Percentiles rank a stretch among this genome's conserved stretches.
These are phyloP conservation scores for Monilinia laxa DNA, from an alignment of 2,329 filamentous ascomycete species.

Conservation along the genomic window DNA sequence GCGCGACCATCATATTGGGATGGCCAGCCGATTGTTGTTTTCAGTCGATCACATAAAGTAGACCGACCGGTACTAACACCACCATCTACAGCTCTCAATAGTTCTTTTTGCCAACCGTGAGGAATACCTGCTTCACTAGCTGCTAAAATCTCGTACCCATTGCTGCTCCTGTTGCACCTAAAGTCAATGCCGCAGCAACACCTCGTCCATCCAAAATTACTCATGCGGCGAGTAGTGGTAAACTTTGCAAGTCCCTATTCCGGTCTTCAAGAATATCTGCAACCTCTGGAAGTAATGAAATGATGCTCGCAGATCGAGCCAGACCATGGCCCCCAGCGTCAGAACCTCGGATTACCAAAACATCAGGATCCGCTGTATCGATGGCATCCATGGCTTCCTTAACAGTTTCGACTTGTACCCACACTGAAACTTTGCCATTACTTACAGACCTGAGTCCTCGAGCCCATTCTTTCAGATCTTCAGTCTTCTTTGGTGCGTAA, in stretches of 20 bases:
- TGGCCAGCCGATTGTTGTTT: slow-evolving; percentile 60
- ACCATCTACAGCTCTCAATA: slow-evolving; percentile 50
- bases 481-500: slow-evolving; percentile 43
- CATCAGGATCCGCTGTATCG: slow-evolving; percentile 37
- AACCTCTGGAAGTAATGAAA: slow-evolving; percentile 42
- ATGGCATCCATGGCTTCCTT: slow-evolving; percentile 29
- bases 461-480: slow-evolving; percentile 17
- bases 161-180: slow-evolving; percentile 45
- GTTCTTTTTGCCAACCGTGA: slow-evolving; percentile 48
- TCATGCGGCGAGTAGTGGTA: slow-evolving; percentile 40
- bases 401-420: slow-evolving; percentile 42
- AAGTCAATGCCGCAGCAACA: slow-evolving; percentile 39
- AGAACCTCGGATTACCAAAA: slow-evolving; percentile 41
- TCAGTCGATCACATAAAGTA: slow-evolving; percentile 51
- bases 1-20: slow-evolving; percentile 56
- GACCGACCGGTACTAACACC: slow-evolving; percentile 50
- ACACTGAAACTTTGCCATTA: slow-evolving; percentile 35
- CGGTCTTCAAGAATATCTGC: slow-evolving; percentile 34
- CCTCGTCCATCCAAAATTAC: slow-evolving; percentile 43
- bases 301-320: slow-evolving; percentile 36
- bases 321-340: slow-evolving; percentile 44
- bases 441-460: not conserved
- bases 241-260: slow-evolving; percentile 14
- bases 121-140: slow-evolving; percentile 47
- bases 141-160: slow-evolving; percentile 54